Conservation (phyloP, 768 basidiomycete species). For the Hebeloma cylindrosporum region DNA sequence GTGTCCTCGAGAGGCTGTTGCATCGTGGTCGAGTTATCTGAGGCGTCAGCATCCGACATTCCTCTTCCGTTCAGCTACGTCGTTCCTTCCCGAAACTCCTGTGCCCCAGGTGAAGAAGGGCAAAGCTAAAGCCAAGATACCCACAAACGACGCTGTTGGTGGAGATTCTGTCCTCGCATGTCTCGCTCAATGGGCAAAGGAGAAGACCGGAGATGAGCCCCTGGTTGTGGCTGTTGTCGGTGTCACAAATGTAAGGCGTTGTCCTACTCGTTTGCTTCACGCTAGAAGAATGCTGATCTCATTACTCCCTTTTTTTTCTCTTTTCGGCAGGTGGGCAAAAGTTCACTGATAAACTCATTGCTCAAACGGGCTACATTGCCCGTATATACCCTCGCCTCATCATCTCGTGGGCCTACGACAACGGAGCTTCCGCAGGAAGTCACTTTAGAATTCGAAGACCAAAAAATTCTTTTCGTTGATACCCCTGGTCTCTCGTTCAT, state of each 20-base stretch:
- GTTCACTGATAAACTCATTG: slow-evolving; percentile 81
- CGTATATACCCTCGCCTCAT: slow-evolving; percentile 55
- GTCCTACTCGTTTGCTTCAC: background rate
- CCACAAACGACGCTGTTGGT: slow-evolving; percentile 61
- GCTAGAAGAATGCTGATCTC: no score
- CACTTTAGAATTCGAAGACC: slow-evolving; percentile 44
- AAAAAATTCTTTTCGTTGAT: slow-evolving; percentile 70
- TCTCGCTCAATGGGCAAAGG: slow-evolving; percentile 47
- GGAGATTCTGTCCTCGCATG: slow-evolving; percentile 48
- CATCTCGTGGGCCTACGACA: slow-evolving; percentile 67
- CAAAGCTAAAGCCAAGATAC: slow-evolving; percentile 45
- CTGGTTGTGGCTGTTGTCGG: slow-evolving; percentile 80
- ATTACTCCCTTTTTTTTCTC: no score
- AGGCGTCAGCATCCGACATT: slow-evolving; percentile 61
- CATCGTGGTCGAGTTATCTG: slow-evolving; percentile 65
- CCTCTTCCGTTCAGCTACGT: slow-evolving; percentile 71
- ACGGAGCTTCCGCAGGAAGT: slow-evolving; percentile 68
- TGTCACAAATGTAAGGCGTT: slow-evolving; percentile 67
- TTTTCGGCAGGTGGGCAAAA: slow-evolving; percentile 69
- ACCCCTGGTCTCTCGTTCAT: slow-evolving; percentile 81
- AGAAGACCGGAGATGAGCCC: slow-evolving; percentile 47
- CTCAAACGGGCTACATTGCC: slow-evolving; percentile 49
- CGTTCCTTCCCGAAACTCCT: slow-evolving; percentile 51
- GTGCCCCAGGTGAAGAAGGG: slow-evolving; percentile 30
- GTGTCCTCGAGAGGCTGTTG: slow-evolving; percentile 74